phyloP scores from a whole-genome alignment of 164 flowering plant genomes.

The Aristolochia contorta region DNA sequence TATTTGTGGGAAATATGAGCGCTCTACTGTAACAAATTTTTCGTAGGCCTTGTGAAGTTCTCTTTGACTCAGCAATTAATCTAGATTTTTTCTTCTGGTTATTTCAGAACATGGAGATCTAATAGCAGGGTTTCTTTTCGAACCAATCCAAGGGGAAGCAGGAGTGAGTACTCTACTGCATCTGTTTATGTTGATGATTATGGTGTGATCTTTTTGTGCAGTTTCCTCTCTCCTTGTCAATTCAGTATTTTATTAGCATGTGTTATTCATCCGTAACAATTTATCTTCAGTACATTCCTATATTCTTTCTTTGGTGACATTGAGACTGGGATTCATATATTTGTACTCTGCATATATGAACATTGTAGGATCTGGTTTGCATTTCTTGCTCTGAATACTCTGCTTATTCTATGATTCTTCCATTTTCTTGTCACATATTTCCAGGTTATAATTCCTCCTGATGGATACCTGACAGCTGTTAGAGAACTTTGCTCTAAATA shows the following conservation, averaged over 20 bases:
- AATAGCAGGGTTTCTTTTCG: constrained; percentile 94
- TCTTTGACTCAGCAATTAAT: not conserved
- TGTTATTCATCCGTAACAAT: too few species aligned
- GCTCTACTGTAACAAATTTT: not conserved
- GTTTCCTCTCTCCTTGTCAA: not conserved
- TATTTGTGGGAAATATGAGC: too few species aligned
- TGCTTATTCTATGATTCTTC: not conserved
- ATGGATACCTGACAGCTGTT: constrained; percentile 80
- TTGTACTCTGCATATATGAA: too few species aligned
- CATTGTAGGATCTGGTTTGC: not conserved
- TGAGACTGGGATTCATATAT: too few species aligned
- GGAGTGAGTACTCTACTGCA: constrained; percentile 48
- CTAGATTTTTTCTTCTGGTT: constrained; percentile 4
- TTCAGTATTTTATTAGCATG: not conserved
- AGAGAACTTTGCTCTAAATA: constrained; percentile 82
- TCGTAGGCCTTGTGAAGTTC: too few species aligned
- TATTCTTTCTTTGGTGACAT: too few species aligned
- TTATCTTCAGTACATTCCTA: too few species aligned
- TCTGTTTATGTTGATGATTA: not conserved
- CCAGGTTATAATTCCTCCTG: constrained; percentile 86
- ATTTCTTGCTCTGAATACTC: not conserved
- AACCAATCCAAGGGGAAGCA: constrained; percentile 99
- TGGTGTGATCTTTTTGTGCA: not conserved
- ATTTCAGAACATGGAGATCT: constrained; percentile 67
- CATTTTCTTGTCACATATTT: not conserved